A percentile compares a stretch with the other conserved stretches of the same genome.
phyloP scores from a whole-genome alignment of 176 grass and related monocot species.

The barley (Hordeum vulgare) region MorexV3_pseudomolecules_assembly NC_058519.1:55614925-55615424 shows the following conservation, averaged over 20 bases:
- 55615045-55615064: slow-evolving; percentile 95
- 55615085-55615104: slow-evolving; percentile 81
- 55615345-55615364: slow-evolving; percentile 90
- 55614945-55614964: not conserved
- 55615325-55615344: slow-evolving; percentile 93
- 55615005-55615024: slow-evolving; percentile 98
- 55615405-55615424: not conserved
- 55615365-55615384: slow-evolving; percentile 93
- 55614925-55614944: not conserved
- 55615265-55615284: slow-evolving; percentile 92
- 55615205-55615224: not conserved
- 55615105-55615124: slow-evolving; percentile 71
- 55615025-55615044: slow-evolving; percentile 88
- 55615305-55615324: slow-evolving; percentile 94
- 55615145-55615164: slow-evolving; percentile 28
- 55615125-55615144: not conserved
- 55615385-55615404: slow-evolving; percentile 41
- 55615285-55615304: slow-evolving; percentile 93
- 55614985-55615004: slow-evolving; percentile 58
- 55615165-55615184: not conserved
- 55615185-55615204: not conserved
- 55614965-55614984: not conserved
- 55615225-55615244: not conserved
- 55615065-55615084: slow-evolving; percentile 69
- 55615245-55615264: slow-evolving; percentile 39